A percentile compares a stretch with the other conserved stretches of the same genome.
These are phyloP conservation scores for Microcera coccophila DNA, from an alignment of 2,329 filamentous ascomycete genomes.

Conservation along the genomic window DNA sequence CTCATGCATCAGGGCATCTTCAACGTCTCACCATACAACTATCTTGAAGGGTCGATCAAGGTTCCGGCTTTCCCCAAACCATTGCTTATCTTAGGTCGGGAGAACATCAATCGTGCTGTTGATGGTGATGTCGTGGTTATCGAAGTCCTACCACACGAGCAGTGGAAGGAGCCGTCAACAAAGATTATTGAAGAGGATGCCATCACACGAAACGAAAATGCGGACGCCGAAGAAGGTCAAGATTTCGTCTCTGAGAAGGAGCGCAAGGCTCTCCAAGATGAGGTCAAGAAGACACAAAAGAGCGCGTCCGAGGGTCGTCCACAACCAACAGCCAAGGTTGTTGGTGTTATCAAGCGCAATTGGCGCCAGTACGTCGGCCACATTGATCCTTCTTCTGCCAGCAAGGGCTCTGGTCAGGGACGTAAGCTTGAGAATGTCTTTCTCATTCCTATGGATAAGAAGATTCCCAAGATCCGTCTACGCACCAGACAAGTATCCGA, in stretches of 20 bases:
- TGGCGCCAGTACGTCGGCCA: constrained; percentile 98
- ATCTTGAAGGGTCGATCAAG: constrained; percentile 87
- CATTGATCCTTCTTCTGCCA: constrained; percentile 81
- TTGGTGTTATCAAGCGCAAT: constrained; percentile 90
- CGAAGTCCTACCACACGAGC: constrained; percentile 86
- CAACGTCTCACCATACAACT: constrained; percentile 97
- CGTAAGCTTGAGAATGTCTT: constrained; percentile 90
- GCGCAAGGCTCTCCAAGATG: constrained; percentile 80
- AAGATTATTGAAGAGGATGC: constrained; percentile 95
- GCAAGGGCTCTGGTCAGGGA: constrained; percentile 67
- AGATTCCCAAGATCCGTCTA: constrained; percentile 91
- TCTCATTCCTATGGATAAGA: constrained; percentile 95
- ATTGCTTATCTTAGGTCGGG: constrained; percentile 81
- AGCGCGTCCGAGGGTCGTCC: constrained; percentile 70
- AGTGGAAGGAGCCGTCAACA: constrained; percentile 94
- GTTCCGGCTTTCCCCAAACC: constrained; percentile 87
- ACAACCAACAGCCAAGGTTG: constrained; percentile 87
- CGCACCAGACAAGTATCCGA: constrained; percentile 87
- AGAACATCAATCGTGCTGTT: constrained; percentile 93
- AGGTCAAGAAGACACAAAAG: constrained; percentile 80
- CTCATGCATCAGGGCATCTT: constrained; percentile 92
- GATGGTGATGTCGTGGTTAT: constrained; percentile 91
- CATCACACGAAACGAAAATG: constrained; percentile 88
- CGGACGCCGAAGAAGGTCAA: constrained; percentile 72
- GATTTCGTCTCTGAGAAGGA: constrained; percentile 87